Evolutionary conservation across 176 grass and related monocot genomes (phyloP).

Genomic region (Phoenix roebelenii): DNA sequence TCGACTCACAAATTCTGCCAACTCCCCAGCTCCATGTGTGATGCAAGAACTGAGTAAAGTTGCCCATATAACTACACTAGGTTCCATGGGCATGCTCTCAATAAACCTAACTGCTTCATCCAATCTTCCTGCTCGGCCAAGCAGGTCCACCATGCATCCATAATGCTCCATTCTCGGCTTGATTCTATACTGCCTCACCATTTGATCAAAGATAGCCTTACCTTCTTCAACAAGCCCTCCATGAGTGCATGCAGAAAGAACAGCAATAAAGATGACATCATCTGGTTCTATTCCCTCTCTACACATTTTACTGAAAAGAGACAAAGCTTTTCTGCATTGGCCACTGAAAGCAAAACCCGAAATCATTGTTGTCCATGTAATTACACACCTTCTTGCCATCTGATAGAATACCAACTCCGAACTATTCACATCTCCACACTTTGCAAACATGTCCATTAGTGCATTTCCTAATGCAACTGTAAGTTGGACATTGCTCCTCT

Average conservation of each 20-base stretch:
- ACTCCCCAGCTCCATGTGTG: constrained; percentile 29
- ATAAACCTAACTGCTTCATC: constrained; percentile 37
- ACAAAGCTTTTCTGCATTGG: constrained; percentile 24
- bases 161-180: constrained; percentile 26
- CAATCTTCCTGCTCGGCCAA: constrained; percentile 44
- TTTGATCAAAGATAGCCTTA: constrained; percentile 33
- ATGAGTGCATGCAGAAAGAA: constrained; percentile 38
- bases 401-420: constrained; percentile 21
- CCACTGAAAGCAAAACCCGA: constrained; percentile 47
- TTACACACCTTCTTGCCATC: constrained; percentile 29
- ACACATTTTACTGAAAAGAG: constrained; percentile 28
- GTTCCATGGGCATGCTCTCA: constrained; percentile 30
- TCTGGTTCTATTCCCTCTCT: constrained; percentile 29
- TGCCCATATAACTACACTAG: constrained; percentile 38
- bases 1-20: constrained; percentile 31
- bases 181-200: constrained; percentile 29
- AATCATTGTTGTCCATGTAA: constrained; percentile 59
- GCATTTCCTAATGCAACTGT: constrained; percentile 39
- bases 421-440: constrained; percentile 38
- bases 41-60: constrained; percentile 42
- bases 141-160: constrained; percentile 17
- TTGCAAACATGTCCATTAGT: constrained; percentile 46
- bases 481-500: constrained; percentile 18
- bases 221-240: constrained; percentile 45
- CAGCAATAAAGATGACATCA: constrained; percentile 28